These are phyloP conservation scores for Collybia mongolica DNA, from an alignment of 768 basidiomycete species.

Conservation along the genomic window DNA sequence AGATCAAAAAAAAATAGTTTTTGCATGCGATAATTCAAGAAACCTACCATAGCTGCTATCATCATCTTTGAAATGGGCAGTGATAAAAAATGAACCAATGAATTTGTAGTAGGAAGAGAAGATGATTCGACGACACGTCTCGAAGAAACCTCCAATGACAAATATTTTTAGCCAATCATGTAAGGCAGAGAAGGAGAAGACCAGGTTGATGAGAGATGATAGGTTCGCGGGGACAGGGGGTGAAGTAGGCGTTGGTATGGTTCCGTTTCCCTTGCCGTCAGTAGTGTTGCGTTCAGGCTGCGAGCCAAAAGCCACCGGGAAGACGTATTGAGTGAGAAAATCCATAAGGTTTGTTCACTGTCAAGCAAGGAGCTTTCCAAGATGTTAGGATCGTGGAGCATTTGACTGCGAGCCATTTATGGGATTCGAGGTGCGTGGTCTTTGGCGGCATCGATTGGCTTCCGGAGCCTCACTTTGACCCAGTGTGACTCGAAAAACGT, in stretches of 20 bases:
- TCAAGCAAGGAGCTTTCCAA: too few relatives aligned
- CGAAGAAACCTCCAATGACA: slow-evolving; percentile 60
- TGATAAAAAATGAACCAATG: slow-evolving; percentile 58
- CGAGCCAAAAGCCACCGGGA: too few relatives aligned
- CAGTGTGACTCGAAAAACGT: too few relatives aligned
- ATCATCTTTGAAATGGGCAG: slow-evolving; percentile 56
- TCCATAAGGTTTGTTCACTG: too few relatives aligned
- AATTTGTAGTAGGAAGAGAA: slow-evolving; percentile 40
- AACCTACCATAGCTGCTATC: slow-evolving; percentile 57
- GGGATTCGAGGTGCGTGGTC: too few relatives aligned
- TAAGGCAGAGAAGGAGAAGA: slow-evolving; percentile 54
- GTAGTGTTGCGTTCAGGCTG: neutral
- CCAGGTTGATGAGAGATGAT: slow-evolving; percentile 36
- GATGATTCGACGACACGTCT: slow-evolving; percentile 50
- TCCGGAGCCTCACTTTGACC: too few relatives aligned
- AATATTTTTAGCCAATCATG: slow-evolving; percentile 66
- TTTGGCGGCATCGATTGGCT: too few relatives aligned
- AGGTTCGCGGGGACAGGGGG: slow-evolving; percentile 6
- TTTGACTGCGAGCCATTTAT: too few relatives aligned
- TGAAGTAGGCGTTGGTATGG: neutral
- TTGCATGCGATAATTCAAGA: neutral
- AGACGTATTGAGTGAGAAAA: too few relatives aligned
- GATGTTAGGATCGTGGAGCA: too few relatives aligned
- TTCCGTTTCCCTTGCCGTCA: neutral
- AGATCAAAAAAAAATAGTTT: too few relatives aligned